Conservation (phyloP, 2,329 filamentous ascomycete genomes). For the Pseudovirgaria hyperparasitica region DNA sequence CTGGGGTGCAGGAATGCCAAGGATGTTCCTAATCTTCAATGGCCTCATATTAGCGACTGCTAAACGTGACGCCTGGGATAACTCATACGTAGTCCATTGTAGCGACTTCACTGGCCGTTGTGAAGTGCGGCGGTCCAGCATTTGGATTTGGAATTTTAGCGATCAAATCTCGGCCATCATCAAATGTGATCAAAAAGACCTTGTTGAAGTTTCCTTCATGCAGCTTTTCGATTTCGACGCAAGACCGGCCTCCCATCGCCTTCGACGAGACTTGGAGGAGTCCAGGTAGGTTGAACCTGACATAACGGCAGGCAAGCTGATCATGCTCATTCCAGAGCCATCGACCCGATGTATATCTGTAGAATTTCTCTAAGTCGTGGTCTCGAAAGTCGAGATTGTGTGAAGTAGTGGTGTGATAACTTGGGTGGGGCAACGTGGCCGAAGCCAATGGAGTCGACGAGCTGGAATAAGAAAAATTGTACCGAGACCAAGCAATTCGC, state of each 20-base stretch:
- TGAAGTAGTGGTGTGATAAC: too few species aligned
- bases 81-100: constrained; percentile 19
- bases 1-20: constrained; percentile 16
- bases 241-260: constrained; percentile 8
- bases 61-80: constrained; percentile 14
- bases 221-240: constrained; percentile 15
- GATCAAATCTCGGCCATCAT: constrained; percentile 14
- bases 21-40: constrained; percentile 14
- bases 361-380: constrained; percentile 8
- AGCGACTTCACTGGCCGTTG: constrained; percentile 20
- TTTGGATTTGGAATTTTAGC: constrained; percentile 22
- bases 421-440: too few species aligned
- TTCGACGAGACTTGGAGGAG: constrained; percentile 9
- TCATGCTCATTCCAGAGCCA: constrained; percentile 11
- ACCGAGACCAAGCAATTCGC: too few species aligned
- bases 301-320: constrained; percentile 9
- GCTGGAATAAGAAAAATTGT: too few species aligned
- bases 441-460: too few species aligned
- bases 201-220: constrained; percentile 27
- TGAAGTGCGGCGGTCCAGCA: constrained; percentile 16
- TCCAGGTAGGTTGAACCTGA: constrained; percentile 7
- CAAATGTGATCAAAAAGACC: constrained; percentile 20
- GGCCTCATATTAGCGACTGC: constrained; percentile 8
- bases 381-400: too few species aligned
- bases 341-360: constrained; percentile 9